A percentile compares a stretch with the other conserved stretches of the same genome.
Evolutionary conservation across 2,329 filamentous ascomycete genomes (phyloP).

Genomic region (Arthroderma sp.): DNA sequence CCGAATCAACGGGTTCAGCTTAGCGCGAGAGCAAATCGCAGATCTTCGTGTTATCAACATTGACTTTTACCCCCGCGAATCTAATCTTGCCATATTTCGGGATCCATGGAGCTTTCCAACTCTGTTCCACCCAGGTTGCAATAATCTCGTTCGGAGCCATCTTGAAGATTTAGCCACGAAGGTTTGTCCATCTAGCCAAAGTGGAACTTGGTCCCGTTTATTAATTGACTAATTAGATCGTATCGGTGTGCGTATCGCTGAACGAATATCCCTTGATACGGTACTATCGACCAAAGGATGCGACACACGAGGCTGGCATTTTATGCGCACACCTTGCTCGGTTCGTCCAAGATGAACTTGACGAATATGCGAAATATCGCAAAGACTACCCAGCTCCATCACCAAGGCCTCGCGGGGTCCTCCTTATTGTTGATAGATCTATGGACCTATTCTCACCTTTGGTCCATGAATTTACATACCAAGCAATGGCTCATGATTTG

Average conservation of each 20-base stretch:
- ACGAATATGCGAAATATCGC: conserved; percentile 75
- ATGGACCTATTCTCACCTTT: conserved; percentile 85
- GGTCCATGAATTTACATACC: conserved; percentile 93
- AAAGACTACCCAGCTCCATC: conserved; percentile 64
- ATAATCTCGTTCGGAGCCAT: conserved; percentile 66
- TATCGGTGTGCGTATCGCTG: conserved; percentile 77
- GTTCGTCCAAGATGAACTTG: conserved; percentile 83
- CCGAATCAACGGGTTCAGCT: conserved; percentile 58
- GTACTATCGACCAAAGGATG: conserved; percentile 66
- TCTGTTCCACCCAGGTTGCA: conserved; percentile 82
- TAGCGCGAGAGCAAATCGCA: conserved; percentile 60
- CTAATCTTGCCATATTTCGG: conserved; percentile 77
- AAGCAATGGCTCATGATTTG: conserved; percentile 94
- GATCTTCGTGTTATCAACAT: conserved; percentile 71
- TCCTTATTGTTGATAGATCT: conserved; percentile 79
- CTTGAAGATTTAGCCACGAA: conserved; percentile 79
- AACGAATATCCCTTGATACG: conserved; percentile 88
- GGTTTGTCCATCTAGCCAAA: conserved; percentile 36
- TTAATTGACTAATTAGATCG: conserved; percentile 43
- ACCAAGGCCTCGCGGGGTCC: conserved; percentile 62
- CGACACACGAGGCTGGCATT: conserved; percentile 75
- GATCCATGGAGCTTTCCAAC: conserved; percentile 94
- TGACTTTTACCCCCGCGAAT: conserved; percentile 83
- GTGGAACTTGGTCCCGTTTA: no score
- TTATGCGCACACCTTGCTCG: conserved; percentile 76